Evolutionary conservation across 371 early-diverging fungal genomes (phyloP).

Genomic region (Umbelopsis sp.): DNA sequence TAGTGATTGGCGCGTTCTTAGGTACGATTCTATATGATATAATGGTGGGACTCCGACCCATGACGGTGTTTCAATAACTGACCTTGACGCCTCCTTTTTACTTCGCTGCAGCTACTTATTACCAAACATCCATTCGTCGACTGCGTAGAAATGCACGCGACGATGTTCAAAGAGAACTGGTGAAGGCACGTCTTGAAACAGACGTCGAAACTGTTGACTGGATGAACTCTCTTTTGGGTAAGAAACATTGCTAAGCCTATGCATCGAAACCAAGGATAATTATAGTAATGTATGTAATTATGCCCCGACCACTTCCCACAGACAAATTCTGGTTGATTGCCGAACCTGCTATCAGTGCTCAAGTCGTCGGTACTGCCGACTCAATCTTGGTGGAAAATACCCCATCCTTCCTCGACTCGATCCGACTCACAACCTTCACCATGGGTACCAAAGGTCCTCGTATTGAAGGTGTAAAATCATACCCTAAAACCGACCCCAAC

Average conservation of each 20-base stretch:
- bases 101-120: constrained; percentile 64
- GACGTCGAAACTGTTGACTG: constrained; percentile 93
- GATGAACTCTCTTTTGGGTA: constrained; percentile 90
- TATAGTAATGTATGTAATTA: neutral
- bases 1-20: constrained; percentile 50
- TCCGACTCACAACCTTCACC: constrained; percentile 93
- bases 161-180: constrained; percentile 72
- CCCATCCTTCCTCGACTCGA: constrained; percentile 91
- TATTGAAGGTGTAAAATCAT: constrained; percentile 88
- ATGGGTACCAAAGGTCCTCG: constrained; percentile 97
- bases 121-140: constrained; percentile 76
- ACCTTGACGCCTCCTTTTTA: constrained; percentile 10
- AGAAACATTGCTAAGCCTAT: neutral
- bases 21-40: constrained; percentile 23
- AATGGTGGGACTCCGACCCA: neutral
- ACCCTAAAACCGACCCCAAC: constrained; percentile 83
- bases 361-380: constrained; percentile 78
- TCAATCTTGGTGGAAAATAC: constrained; percentile 78
- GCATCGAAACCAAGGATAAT: neutral
- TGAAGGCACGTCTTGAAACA: constrained; percentile 55
- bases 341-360: constrained; percentile 90
- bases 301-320: neutral
- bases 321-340: constrained; percentile 90
- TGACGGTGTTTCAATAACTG: neutral
- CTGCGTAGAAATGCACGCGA: constrained; percentile 73